Base-by-base conservation (phyloP, 805 yeast genomes). In the Metschnikowia baotianmanensis region DNA sequence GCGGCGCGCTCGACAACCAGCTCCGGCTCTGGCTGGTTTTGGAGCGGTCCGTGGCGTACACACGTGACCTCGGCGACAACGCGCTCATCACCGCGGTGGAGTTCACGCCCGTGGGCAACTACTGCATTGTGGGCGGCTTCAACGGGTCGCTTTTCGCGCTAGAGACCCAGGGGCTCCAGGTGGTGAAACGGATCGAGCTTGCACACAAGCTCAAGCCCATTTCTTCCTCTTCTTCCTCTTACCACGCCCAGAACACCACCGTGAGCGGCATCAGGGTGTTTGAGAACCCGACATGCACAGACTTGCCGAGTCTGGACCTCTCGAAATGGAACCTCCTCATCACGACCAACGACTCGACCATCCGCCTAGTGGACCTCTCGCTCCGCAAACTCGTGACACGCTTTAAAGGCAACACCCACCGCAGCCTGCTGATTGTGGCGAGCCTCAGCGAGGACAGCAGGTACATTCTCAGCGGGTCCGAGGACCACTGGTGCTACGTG, bases 11-110 rank as follows among this genome's bases (percentile, higher is more conserved):
- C 47, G 96, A 88, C 54, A 82, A 83, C 43, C 69, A 76, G 17
- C 71, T 86, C 13, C 65, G 95, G 41, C 59, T 90, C n/a, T 87
- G 96, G 95, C 83, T 91, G 1, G 82, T 90, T 20, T 68, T 89
- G 34, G 97, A 90, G 42, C 70, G 73, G 26, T 74, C 74, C 32
- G 81, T 84, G 4, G 72, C 82, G 7, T 84, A 65, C 56, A 50
- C 50, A 12, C 57, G 47, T 25, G 72, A 78, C 48, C 70, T 74
- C 36, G 82, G 82, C 34, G 75, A 85, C 15, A 74, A 80, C 5
- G 82, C 78, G 43, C 62, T 84, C 39, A 78, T 89, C 11, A 88
- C 96, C 0, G 85, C 96, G 0, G 69, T 86, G 30, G 77, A 78
- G 2, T 77, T 88, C 45, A 75, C 90, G 0, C 88, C 91, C 1